Conservation (phyloP, 2,329 filamentous ascomycete species). For the Aschersonia sp. region DNA sequence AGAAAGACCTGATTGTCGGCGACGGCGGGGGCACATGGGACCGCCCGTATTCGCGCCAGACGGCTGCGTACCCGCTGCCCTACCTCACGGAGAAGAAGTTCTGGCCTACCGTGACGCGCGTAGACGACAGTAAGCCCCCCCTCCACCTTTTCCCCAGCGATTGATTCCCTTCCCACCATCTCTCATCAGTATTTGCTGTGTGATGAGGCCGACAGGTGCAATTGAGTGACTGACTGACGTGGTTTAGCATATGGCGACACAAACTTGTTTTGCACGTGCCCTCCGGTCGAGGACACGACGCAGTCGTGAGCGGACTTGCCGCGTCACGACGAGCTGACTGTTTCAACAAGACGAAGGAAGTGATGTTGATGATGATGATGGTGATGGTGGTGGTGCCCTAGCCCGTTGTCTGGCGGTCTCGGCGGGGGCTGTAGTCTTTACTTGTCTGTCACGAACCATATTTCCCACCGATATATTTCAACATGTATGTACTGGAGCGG, state of each 20-base stretch:
- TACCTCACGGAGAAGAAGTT: constrained; percentile 93
- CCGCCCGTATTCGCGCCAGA: constrained; percentile 64
- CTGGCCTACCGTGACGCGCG: constrained; percentile 76
- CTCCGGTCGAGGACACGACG: constrained; percentile 55
- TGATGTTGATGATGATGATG: too few relatives aligned
- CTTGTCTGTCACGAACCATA: too few relatives aligned
- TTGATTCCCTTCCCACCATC: background rate
- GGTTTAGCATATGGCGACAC: constrained; percentile 69
- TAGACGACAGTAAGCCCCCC: constrained; percentile 64
- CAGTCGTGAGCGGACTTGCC: constrained; percentile 10
- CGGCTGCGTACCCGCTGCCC: constrained; percentile 73
- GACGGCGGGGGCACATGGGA: constrained; percentile 51
- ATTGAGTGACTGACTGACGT: background rate
- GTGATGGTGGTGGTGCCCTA: too few relatives aligned
- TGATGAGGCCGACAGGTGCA: background rate
- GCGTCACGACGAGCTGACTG: background rate
- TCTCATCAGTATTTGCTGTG: too few relatives aligned
- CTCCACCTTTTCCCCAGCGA: background rate
- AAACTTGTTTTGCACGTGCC: constrained; percentile 91
- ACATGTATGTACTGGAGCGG: too few relatives aligned
- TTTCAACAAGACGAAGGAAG: too few relatives aligned
- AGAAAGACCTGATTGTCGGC: constrained; percentile 60
- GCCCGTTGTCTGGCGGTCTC: too few relatives aligned
- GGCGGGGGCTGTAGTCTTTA: too few relatives aligned
- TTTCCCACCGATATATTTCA: too few relatives aligned